Evolutionary conservation across 2,329 filamentous ascomycete species (phyloP).

Genomic region (Microdochium paspali): DNA sequence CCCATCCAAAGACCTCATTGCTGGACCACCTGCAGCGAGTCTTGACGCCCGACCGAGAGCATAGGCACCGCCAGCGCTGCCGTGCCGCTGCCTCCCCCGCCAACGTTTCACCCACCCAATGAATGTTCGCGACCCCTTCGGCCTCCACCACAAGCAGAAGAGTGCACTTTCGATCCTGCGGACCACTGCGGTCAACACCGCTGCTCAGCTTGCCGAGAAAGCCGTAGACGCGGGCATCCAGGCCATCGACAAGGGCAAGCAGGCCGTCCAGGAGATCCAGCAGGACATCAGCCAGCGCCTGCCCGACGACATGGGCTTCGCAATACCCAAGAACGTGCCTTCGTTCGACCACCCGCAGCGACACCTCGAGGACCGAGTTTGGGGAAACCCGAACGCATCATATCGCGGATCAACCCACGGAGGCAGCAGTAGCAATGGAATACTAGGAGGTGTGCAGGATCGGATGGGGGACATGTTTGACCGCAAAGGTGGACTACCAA

Average conservation of each 20-base stretch:
- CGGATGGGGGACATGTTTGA: constrained; percentile 58
- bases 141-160: constrained; percentile 24
- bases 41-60: neutral
- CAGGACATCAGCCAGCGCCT: neutral
- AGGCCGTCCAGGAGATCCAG: constrained; percentile 20
- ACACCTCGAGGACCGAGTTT: constrained; percentile 55
- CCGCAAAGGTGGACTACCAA: constrained; percentile 56
- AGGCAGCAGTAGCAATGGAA: constrained; percentile 21
- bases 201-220: constrained; percentile 32
- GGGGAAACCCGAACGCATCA: constrained; percentile 43
- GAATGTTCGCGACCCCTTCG: constrained; percentile 36
- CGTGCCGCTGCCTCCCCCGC: neutral
- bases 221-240: constrained; percentile 38
- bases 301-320: constrained; percentile 49
- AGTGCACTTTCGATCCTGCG: constrained; percentile 30
- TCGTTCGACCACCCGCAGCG: constrained; percentile 58
- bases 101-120: constrained; percentile 8
- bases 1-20: too few relatives aligned
- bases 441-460: constrained; percentile 46
- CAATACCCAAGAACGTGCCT: constrained; percentile 59
- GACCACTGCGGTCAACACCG: constrained; percentile 34
- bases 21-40: too few relatives aligned
- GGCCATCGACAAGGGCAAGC: constrained; percentile 32
- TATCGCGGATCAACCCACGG: constrained; percentile 15
- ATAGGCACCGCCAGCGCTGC: neutral